These are phyloP conservation scores for Ceratonia siliqua DNA, from an alignment of 306 rosid species.

Conservation along the genomic window DNA sequence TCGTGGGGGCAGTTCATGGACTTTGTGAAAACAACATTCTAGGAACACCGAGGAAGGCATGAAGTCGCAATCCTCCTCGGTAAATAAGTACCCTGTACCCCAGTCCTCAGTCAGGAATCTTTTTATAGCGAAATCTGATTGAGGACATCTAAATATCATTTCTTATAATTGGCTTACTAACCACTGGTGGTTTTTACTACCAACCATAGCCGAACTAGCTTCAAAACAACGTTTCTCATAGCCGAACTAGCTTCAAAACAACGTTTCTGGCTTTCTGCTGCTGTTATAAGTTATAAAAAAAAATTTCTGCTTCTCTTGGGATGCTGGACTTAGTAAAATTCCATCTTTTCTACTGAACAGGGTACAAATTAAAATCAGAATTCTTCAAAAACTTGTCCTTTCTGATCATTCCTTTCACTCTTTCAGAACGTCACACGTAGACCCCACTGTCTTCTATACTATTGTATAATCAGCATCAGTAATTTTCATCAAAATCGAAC, in stretches of 20 bases:
- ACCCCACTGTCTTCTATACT: not conserved
- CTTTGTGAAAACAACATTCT: conserved; percentile 45
- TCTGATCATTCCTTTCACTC: not conserved
- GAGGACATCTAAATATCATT: conserved; percentile 3
- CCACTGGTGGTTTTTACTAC: conserved; percentile 31
- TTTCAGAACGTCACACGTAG: not conserved
- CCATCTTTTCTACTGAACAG: not conserved
- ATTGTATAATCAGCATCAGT: not conserved
- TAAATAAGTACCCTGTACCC: too few species aligned
- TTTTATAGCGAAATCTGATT: not conserved
- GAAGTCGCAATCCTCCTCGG: conserved; percentile 35
- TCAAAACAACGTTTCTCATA: conserved; percentile 37
- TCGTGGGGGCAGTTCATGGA: conserved; percentile 54
- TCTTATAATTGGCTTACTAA: not conserved
- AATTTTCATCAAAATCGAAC: conserved; percentile 30
- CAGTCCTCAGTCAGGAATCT: conserved; percentile 25
- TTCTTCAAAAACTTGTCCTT: not conserved
- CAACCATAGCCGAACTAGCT: not conserved
- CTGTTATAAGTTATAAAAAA: not conserved
- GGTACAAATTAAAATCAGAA: conserved; percentile 11
- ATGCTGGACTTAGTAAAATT: not conserved
- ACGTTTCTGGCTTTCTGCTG: conserved; percentile 7
- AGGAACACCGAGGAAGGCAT: conserved; percentile 43
- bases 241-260: conserved; percentile 44
- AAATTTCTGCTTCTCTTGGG: not conserved